Base-by-base conservation (phyloP, 2,329 filamentous ascomycete genomes). In the Dactylellina cionopaga region DNA sequence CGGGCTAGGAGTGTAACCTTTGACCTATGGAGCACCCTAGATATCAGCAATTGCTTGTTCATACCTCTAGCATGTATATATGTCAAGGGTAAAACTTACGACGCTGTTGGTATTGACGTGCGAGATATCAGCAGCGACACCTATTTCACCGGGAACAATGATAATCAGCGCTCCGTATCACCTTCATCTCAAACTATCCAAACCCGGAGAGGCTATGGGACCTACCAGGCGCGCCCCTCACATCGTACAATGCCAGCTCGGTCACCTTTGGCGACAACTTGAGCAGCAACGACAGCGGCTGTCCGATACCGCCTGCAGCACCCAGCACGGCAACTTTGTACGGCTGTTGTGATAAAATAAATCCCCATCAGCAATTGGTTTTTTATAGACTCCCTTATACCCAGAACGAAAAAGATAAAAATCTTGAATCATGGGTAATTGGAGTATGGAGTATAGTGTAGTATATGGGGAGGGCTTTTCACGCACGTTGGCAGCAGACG, bases 21-120 rank as follows among this genome's bases (percentile, higher is more conserved):
- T 93, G 83, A 98, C 94, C 83, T 85, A 78, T 77, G n/a, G n/a
- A n/a, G n/a, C n/a, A n/a, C n/a, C n/a, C n/a, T n/a, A n/a, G n/a
- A n/a, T n/a, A n/a, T n/a, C n/a, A n/a, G n/a, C n/a, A n/a, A n/a
- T n/a, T n/a, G n/a, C n/a, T n/a, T n/a, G n/a, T n/a, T n/a, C n/a
- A n/a, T n/a, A n/a, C n/a, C n/a, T n/a, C n/a, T n/a, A n/a, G 5
- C 41, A 44, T 10, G 10, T 22, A 44, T 22, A 22, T 43, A 9
- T n/a, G n/a, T n/a, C n/a, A n/a, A n/a, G n/a, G n/a, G n/a, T n/a
- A n/a, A 11, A 11, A 66, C 69, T 56, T 73, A 73, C 69, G 79
- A 83, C 89, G 85, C 91, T 94, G 89, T 96, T 96, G 84, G 94
- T 97, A 90, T 98, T 98, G 88, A 99, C 92, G 87, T 99, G 95